Conservation (phyloP, 1,139 yeast species). For the Yamadazyma spencermartinsiae region DNA sequence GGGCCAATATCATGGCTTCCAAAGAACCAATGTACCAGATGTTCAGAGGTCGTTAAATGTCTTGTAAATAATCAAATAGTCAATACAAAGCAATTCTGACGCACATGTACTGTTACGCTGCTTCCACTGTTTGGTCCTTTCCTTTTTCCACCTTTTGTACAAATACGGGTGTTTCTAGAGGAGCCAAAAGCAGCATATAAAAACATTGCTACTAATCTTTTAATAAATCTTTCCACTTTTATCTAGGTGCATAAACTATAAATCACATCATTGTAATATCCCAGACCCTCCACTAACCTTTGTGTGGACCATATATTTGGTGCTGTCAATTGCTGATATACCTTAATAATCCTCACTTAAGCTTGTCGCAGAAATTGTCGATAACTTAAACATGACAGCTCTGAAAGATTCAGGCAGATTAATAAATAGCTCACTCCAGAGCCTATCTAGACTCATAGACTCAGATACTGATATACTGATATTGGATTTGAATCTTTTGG, state of each 20-base stretch:
- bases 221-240: no score
- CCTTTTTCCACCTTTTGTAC: neutral
- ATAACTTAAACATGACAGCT: conserved; percentile 19
- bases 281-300: no score
- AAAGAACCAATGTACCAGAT: conserved; percentile 51
- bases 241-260: no score
- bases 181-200: no score
- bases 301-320: no score
- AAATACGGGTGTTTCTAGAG: no score
- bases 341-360: neutral
- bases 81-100: no score
- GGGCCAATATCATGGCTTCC: conserved; percentile 48
- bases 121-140: no score
- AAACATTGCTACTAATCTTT: no score
- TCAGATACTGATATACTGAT: conserved; percentile 56
- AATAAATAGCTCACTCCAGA: conserved; percentile 30
- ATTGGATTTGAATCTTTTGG: conserved; percentile 52
- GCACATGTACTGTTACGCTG: no score
- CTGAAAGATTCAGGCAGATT: conserved; percentile 35
- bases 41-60: conserved; percentile 54
- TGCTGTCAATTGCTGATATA: neutral
- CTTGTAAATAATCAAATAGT: conserved; percentile 11
- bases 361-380: neutral
- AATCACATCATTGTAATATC: no score
- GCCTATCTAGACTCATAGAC: conserved; percentile 39